phyloP scores from a whole-genome alignment of 208 protist species.

The Crithidia mellificae region DNA sequence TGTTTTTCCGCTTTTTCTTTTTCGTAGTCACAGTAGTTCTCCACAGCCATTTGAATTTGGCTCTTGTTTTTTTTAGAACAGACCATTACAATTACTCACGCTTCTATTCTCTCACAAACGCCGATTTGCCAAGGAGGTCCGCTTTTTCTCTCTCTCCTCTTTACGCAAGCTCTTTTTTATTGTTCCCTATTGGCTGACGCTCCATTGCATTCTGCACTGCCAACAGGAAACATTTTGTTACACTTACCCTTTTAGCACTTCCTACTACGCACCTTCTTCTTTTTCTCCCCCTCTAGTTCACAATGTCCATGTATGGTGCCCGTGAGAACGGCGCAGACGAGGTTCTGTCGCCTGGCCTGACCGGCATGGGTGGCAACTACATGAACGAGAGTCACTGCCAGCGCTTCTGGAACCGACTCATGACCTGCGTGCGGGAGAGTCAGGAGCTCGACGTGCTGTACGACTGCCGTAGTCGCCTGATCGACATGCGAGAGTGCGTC shows the following conservation, averaged over 20 bases:
- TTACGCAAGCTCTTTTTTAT: no score
- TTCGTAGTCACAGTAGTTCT: no score
- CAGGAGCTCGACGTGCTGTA: slow-evolving; percentile 87
- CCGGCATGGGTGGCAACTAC: slow-evolving; percentile 65
- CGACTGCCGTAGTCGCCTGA: slow-evolving; percentile 83
- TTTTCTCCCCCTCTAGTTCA: not conserved
- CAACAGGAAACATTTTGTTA: no score
- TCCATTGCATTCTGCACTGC: no score
- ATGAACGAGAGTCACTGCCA: slow-evolving; percentile 76
- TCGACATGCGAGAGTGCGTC: slow-evolving; percentile 83
- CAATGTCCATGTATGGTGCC: slow-evolving; percentile 81
- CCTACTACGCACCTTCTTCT: not conserved
- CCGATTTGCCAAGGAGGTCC: no score
- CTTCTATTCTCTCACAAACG: no score
- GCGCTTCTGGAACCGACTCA: slow-evolving; percentile 79
- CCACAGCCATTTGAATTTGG: no score
- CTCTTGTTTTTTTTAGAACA: no score
- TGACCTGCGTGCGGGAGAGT: slow-evolving; percentile 84
- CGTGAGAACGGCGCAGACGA: slow-evolving; percentile 68
- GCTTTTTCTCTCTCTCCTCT: no score
- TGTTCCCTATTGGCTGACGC: no score
- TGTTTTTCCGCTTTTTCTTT: no score
- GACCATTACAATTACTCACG: no score
- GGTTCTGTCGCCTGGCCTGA: slow-evolving; percentile 52
- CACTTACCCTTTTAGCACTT: not conserved